Conservation (phyloP, 139 green algal genomes). For the Tetratostichococcus sp. region DNA sequence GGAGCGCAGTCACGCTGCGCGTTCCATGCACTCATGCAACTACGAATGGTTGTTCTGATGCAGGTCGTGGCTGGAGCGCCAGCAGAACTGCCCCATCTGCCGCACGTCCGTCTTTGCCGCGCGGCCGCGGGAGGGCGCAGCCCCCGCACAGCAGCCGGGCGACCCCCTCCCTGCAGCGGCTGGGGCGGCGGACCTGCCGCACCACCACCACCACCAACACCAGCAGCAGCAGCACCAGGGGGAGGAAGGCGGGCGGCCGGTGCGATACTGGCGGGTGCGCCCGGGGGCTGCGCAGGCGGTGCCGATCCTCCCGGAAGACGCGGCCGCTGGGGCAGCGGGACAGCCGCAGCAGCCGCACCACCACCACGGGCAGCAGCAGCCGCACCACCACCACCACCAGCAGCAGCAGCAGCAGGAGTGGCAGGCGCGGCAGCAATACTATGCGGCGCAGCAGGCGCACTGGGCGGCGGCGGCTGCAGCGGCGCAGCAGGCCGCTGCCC, state of each 20-base stretch:
- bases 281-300: neutral
- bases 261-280: neutral
- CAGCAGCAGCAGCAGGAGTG: constrained; percentile 1
- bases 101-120: constrained; percentile 74
- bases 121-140: neutral
- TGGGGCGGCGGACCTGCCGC: neutral
- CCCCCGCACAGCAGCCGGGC: neutral
- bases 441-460: neutral
- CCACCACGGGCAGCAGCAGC: neutral
- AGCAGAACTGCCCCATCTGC: constrained; percentile 97
- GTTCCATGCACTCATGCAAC: too few species aligned
- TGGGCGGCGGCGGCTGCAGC: too few species aligned
- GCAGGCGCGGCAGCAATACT: neutral
- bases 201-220: too few species aligned
- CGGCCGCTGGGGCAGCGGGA: neutral
- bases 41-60: too few species aligned
- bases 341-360: neutral
- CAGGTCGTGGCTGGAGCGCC: constrained; percentile 93
- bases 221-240: constrained; percentile 12
- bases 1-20: too few species aligned
- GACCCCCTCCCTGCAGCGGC: neutral
- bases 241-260: neutral
- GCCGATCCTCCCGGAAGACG: neutral
- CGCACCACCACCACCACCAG: constrained; percentile 4
- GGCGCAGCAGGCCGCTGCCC: too few species aligned